These are phyloP conservation scores for Diaporthe capsici DNA, from an alignment of 2,329 filamentous ascomycete genomes.

Conservation along the genomic window DNA sequence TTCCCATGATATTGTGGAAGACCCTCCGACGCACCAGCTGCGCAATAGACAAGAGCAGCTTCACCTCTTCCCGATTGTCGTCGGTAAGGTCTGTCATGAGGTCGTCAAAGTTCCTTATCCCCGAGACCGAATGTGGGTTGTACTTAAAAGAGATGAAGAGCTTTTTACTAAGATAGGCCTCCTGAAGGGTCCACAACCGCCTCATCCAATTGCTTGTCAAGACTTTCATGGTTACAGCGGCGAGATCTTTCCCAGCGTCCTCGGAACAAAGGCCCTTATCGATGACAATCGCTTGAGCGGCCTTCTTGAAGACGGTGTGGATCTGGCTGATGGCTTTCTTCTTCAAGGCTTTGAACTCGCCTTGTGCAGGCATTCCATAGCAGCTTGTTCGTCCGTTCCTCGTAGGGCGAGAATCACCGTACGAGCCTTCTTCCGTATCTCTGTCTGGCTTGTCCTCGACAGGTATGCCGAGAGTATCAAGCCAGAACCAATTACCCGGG, in stretches of 20 bases:
- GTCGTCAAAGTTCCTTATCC: background rate
- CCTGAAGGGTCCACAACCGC: background rate
- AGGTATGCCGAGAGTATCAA: background rate
- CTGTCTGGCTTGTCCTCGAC: background rate
- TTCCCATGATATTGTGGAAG: background rate
- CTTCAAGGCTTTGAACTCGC: background rate
- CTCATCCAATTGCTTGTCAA: background rate
- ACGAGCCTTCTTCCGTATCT: no score
- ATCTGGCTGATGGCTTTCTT: background rate
- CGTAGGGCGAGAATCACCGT: no score
- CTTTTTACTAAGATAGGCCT: background rate
- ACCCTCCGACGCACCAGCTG: background rate
- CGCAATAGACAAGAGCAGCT: background rate
- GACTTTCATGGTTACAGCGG: background rate
- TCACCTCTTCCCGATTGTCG: background rate
- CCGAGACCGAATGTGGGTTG: background rate
- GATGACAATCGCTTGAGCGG: background rate
- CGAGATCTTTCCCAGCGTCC: background rate
- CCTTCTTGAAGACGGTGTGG: background rate
- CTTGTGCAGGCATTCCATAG: background rate
- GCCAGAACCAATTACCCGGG: background rate
- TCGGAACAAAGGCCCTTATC: background rate
- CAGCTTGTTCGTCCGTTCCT: background rate
- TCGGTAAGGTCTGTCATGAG: background rate
- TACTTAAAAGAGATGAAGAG: background rate